These are phyloP conservation scores for Tetrapyrgos nigripes DNA, from an alignment of 1,284 basidiomycete species.

Conservation along the genomic window DNA sequence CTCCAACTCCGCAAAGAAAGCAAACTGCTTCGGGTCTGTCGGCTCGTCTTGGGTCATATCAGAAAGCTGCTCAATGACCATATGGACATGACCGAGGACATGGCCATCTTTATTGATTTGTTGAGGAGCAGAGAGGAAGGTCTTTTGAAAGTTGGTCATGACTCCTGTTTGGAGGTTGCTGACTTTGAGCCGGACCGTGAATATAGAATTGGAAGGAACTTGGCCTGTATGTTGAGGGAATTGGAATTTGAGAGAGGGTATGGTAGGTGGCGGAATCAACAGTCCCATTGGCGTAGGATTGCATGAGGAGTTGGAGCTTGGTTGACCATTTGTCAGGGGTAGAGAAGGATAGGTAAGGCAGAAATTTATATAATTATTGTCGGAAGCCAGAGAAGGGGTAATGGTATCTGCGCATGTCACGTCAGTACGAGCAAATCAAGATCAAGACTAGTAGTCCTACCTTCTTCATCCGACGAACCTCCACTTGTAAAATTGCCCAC, in stretches of 20 bases:
- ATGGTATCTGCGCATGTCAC: background rate
- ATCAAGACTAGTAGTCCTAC: background rate
- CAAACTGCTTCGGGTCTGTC: constrained; percentile 6
- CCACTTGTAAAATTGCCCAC: background rate
- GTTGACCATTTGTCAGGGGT: background rate
- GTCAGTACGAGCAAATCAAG: background rate
- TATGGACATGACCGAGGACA: constrained; percentile 16
- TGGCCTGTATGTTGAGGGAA: background rate
- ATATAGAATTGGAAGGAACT: background rate
- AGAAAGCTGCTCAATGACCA: constrained; percentile 18
- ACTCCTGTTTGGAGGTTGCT: background rate
- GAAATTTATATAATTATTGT: constrained; percentile 9
- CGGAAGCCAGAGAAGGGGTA: background rate
- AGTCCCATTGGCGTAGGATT: constrained; percentile 8
- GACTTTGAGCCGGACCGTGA: background rate
- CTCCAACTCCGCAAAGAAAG: background rate
- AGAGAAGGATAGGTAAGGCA: background rate
- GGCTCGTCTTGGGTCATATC: constrained; percentile 14
- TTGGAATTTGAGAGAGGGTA: constrained; percentile 10
- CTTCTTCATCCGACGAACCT: background rate
- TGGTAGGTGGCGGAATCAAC: background rate
- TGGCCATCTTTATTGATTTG: constrained; percentile 5
- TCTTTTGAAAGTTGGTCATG: background rate
- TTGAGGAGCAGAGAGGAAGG: constrained; percentile 11
- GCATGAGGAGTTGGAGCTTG: background rate